Percentiles rank a stretch among this genome's conserved stretches.
These are phyloP conservation scores for Lachancea lanzarotensis DNA, from an alignment of 805 yeast species.

Conservation along the genomic window DNA sequence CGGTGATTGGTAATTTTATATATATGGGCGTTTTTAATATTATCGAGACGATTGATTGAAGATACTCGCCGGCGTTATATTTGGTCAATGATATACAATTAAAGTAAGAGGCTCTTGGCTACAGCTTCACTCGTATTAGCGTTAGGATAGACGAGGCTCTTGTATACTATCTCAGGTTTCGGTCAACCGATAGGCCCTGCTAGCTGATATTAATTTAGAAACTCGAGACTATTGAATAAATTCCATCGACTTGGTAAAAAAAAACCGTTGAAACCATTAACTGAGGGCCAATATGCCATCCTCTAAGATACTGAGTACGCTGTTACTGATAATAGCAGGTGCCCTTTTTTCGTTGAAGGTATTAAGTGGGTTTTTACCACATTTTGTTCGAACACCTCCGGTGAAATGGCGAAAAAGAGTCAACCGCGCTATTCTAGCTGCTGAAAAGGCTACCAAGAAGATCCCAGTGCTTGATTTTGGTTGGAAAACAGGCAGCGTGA, in stretches of 20 bases:
- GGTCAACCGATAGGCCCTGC: too few relatives aligned
- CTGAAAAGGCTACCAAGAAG: slow-evolving; percentile 12
- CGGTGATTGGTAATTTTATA: background rate
- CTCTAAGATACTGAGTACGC: background rate
- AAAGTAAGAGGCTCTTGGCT: too few relatives aligned
- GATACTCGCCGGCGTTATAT: background rate
- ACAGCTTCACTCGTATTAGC: too few relatives aligned
- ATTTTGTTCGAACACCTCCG: slow-evolving; percentile 14
- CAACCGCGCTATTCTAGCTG: slow-evolving; percentile 14
- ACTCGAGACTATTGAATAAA: too few relatives aligned
- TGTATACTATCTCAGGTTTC: too few relatives aligned
- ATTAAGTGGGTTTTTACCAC: slow-evolving; percentile 9
- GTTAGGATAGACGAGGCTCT: too few relatives aligned
- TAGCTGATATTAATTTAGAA: too few relatives aligned
- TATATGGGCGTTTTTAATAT: background rate
- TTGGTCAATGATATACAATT: too few relatives aligned
- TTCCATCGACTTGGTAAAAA: background rate
- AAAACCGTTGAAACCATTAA: background rate
- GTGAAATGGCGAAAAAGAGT: slow-evolving; percentile 15
- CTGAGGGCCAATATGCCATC: background rate
- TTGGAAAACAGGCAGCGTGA: slow-evolving; percentile 30
- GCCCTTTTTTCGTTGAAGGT: background rate
- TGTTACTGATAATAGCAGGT: background rate
- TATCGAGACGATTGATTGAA: background rate
- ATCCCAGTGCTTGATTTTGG: slow-evolving; percentile 16